Conservation (phyloP, 2,329 filamentous ascomycete species). For the Colletotrichum godetiae region DNA sequence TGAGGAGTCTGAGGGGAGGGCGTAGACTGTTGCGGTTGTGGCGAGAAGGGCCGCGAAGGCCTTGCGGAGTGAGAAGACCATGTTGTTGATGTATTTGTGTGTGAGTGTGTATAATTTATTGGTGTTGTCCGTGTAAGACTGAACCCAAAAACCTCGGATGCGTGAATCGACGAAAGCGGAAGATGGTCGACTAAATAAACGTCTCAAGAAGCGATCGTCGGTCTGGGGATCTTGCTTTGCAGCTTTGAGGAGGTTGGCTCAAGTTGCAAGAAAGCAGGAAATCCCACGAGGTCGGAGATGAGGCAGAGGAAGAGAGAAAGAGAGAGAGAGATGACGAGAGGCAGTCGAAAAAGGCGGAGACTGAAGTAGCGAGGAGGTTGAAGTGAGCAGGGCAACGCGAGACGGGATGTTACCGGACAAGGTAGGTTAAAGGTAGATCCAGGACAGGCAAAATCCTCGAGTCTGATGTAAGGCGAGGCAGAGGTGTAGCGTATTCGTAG, state of each 20-base stretch:
- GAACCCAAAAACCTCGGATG: neutral
- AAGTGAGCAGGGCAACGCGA: conserved; percentile 18
- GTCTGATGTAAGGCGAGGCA: conserved; percentile 2
- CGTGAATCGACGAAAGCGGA: neutral
- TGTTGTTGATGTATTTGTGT: conserved; percentile 32
- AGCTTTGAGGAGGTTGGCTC: conserved; percentile 24
- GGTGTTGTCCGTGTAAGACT: neutral
- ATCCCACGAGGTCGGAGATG: neutral
- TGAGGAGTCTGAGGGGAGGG: conserved; percentile 25
- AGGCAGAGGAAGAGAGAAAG: neutral
- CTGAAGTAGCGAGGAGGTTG: conserved; percentile 13
- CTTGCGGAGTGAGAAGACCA: conserved; percentile 42
- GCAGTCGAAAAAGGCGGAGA: conserved; percentile 9
- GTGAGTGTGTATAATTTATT: neutral
- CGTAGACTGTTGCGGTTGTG: conserved; percentile 36
- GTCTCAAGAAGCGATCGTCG: neutral
- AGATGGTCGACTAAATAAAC: neutral
- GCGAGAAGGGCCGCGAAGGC: conserved; percentile 40
- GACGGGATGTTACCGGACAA: conserved; percentile 18
- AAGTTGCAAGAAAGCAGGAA: neutral
- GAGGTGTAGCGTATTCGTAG: neutral
- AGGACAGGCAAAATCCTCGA: conserved; percentile 16
- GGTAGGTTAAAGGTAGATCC: neutral
- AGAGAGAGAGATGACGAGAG: neutral
- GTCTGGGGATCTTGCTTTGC: neutral